Evolutionary conservation across 1,284 basidiomycete species (phyloP).

Genomic region (Ceratobasidium sp.): DNA sequence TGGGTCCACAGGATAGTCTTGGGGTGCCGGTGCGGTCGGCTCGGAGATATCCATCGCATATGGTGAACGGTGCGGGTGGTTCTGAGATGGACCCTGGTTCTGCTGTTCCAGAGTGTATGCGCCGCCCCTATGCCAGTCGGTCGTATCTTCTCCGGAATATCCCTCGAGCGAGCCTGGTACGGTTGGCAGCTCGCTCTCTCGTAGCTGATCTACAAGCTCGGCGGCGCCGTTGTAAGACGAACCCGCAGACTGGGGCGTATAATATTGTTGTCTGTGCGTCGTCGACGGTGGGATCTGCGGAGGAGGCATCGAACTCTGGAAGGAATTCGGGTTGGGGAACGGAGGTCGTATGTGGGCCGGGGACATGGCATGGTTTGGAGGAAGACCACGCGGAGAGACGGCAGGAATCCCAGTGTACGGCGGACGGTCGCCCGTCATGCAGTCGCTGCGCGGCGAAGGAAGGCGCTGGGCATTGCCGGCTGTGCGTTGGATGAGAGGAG

Average conservation of each 20-base stretch:
- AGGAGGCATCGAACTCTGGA: slow-evolving; percentile 37
- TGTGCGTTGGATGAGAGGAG: slow-evolving; percentile 42
- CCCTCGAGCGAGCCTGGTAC: slow-evolving; percentile 51
- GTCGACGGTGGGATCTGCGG: slow-evolving; percentile 48
- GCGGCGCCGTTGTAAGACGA: slow-evolving; percentile 10
- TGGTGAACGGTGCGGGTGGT: slow-evolving; percentile 9
- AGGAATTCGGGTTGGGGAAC: slow-evolving; percentile 46
- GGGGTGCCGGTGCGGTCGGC: neutral
- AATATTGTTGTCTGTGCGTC: slow-evolving; percentile 45
- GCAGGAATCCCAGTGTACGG: slow-evolving; percentile 51
- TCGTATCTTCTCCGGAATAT: slow-evolving; percentile 43
- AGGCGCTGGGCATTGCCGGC: slow-evolving; percentile 43
- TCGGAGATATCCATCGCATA: slow-evolving; percentile 19
- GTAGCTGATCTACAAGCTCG: slow-evolving; percentile 46
- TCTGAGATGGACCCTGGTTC: slow-evolving; percentile 39
- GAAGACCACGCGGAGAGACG: slow-evolving; percentile 63
- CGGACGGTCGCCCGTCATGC: neutral
- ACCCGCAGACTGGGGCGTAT: neutral
- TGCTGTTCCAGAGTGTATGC: slow-evolving; percentile 19
- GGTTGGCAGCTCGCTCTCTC: slow-evolving; percentile 53
- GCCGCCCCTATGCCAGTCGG: slow-evolving; percentile 7
- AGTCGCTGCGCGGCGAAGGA: slow-evolving; percentile 46
- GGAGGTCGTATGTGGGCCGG: slow-evolving; percentile 51
- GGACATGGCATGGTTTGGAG: slow-evolving; percentile 67
- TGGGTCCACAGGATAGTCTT: slow-evolving; percentile 24